phyloP scores from a whole-genome alignment of 23 red algal genomes.

The Chondrus crispus region DNA sequence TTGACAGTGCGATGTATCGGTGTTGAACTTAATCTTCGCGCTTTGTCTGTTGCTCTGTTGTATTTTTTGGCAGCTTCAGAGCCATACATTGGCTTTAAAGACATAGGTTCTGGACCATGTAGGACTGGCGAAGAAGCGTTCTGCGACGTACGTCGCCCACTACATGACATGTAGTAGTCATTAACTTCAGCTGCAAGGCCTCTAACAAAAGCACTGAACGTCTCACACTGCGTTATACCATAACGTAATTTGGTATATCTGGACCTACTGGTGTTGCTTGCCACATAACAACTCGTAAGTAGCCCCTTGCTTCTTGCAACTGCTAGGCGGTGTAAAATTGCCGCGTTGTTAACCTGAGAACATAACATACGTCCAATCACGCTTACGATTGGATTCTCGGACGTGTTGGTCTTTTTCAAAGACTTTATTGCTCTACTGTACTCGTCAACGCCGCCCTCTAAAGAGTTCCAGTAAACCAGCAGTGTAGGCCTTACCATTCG shows the following conservation, averaged over 20 bases:
- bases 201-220: neutral
- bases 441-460: neutral
- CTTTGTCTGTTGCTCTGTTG: neutral
- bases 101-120: neutral
- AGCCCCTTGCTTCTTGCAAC: neutral
- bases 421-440: neutral
- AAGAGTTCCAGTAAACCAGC: neutral
- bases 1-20: neutral
- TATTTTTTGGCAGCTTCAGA: neutral
- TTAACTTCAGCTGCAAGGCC: neutral
- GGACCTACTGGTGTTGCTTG: neutral
- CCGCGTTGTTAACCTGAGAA: neutral
- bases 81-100: neutral
- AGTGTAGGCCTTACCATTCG: neutral
- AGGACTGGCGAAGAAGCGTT: neutral
- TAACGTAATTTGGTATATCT: neutral
- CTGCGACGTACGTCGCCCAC: too few species aligned
- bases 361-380: neutral
- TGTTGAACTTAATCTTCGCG: neutral
- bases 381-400: neutral
- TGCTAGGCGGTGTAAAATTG: neutral
- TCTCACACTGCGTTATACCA: neutral
- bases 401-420: neutral
- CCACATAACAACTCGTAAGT: neutral
- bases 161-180: neutral